Evolutionary conservation across 306 rosid genomes (phyloP).

Genomic region (Quercus aquifolioides): DNA sequence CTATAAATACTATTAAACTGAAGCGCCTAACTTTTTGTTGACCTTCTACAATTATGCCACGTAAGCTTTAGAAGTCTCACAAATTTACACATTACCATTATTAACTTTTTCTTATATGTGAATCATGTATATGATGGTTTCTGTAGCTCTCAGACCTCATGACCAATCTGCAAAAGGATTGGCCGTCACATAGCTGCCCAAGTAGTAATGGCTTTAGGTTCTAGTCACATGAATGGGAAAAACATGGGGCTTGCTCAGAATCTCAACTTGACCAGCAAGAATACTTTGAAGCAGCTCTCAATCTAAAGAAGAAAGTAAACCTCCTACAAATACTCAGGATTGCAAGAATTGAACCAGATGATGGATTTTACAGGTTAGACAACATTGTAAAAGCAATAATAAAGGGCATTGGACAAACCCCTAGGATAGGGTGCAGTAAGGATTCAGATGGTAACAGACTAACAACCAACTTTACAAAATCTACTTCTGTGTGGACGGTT

Average conservation of each 20-base stretch:
- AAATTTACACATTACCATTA: no score
- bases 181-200: conserved; percentile 64
- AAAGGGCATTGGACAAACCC: conserved; percentile 38
- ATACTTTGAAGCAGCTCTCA: conserved; percentile 62
- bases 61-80: no score
- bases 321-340: conserved; percentile 49
- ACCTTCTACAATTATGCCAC: no score
- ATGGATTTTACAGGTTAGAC: conserved; percentile 43
- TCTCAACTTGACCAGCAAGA: conserved; percentile 60
- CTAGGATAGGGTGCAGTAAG: conserved; percentile 58
- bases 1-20: no score
- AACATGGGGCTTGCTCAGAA: conserved; percentile 77
- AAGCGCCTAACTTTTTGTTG: no score
- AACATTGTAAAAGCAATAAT: conserved; percentile 44
- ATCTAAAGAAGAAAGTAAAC: conserved; percentile 48
- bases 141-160: no score
- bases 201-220: conserved; percentile 71
- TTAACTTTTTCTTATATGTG: no score
- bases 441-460: conserved; percentile 39
- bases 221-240: conserved; percentile 87
- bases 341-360: conserved; percentile 65
- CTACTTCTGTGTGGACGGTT: conserved; percentile 61
- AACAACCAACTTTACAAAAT: conserved; percentile 59
- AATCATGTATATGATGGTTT: no score
- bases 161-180: no score